These are phyloP conservation scores for Rutstroemia sp. DNA, from an alignment of 2,329 filamentous ascomycete species.

Conservation along the genomic window DNA sequence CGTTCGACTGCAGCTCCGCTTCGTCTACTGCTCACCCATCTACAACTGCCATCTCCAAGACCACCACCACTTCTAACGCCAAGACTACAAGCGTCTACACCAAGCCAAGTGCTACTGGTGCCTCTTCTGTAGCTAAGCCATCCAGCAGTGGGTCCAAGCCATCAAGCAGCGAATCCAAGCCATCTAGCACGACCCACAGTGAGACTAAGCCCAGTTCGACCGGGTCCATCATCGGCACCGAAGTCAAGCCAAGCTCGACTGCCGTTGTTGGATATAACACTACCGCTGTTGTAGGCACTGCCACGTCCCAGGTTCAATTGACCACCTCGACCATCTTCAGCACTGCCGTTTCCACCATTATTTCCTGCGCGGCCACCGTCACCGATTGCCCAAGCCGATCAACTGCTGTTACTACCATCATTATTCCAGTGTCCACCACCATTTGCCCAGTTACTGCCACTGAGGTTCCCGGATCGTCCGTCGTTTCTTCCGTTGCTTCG, in stretches of 20 bases:
- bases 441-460: constrained; percentile 20
- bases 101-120: neutral
- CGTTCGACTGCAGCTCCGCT: constrained; percentile 58
- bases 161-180: neutral
- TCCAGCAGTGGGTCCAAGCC: neutral
- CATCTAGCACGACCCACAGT: neutral
- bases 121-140: neutral
- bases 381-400: constrained; percentile 43
- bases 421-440: constrained; percentile 38
- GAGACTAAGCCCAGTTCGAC: neutral
- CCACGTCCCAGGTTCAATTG: neutral
- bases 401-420: constrained; percentile 34
- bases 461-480: neutral
- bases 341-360: constrained; percentile 44
- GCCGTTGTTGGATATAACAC: neutral
- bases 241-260: neutral
- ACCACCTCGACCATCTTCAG: constrained; percentile 42
- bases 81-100: neutral
- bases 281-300: neutral
- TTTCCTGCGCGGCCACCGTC: constrained; percentile 38
- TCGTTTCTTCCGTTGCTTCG: neutral
- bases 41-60: constrained; percentile 7
- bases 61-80: neutral
- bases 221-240: constrained; percentile 1
- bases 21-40: constrained; percentile 16